Base-by-base conservation (phyloP, 2,329 filamentous ascomycete genomes). In the Fusarium chaquense region DNA sequence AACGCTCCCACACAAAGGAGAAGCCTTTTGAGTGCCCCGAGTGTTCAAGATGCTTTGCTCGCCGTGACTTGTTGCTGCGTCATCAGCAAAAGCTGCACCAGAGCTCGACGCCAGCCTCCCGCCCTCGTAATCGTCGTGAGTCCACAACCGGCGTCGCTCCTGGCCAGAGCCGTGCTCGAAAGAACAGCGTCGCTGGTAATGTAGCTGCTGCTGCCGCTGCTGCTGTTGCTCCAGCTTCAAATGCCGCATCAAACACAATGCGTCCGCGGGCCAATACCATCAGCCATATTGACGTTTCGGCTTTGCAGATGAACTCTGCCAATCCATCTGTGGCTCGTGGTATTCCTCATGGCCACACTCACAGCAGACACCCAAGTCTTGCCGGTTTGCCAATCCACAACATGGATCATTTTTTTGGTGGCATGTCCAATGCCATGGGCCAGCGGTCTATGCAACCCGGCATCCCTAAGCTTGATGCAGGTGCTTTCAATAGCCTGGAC, bases 1-100 rank as follows among this genome's bases (percentile, higher is more conserved):
- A 98, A 82, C 89, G 96, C 67, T 97, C 94, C n/a, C 94, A 98
- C 79, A 98, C 94, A 45, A 98, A 99, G 80, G 94, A 99, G 83
- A 99, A 99, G 84, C 96, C 96, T 1, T 99, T 99, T 75, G 94
- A 98, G 81, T 99, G 96, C 76, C 93, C 93, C 30, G 93, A 98
- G 80, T 99, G 96, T 81, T 88, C 93, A 38, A 85, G 96, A 81
- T 98, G 96, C 82, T 99, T 99, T 81, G 96, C 96, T 64, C 90
- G 96, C 65, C 90, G 96, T 71, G 96, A 99, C 80, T 82, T 99
- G 72, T 86, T 99, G 58, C 84, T 99, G 71, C 90, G 96, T 63
- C 96, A 99, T 81, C 96, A 99, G 85, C 96, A 99, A 85, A 99
- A 99, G 85, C 87, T 99, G 49, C 96, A 99, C 79, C 93, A 97